Base-by-base conservation (phyloP, 2,329 filamentous ascomycete species). In the Diaporthe eres region DNA sequence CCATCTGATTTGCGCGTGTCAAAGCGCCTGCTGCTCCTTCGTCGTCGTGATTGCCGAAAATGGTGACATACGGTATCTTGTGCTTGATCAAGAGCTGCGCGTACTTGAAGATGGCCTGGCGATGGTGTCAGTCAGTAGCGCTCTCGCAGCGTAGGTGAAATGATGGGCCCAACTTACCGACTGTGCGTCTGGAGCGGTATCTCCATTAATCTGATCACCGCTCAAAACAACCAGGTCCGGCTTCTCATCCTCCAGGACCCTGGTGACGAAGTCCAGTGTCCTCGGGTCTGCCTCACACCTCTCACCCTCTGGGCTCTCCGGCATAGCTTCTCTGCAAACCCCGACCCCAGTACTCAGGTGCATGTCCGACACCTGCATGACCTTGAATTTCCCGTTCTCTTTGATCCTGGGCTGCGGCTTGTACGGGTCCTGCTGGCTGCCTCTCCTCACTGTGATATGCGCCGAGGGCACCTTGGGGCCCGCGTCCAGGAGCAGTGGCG, bases 11-110 rank as follows among this genome's bases (percentile, higher is more conserved):
- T 6, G 90, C 87, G 74, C 97, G 93, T 22, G 92, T 91, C 78
- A 98, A 89, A 47, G 72, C 70, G 22, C 74, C 74, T 10, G 76
- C 76, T 47, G 76, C 76, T 22, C 93, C 93, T 87, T 98, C 96
- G 81, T 98, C 96, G 81, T 99, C 97, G 84, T 99, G 97, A 83
- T 99, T 99, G 74, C 97, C 97, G 81, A 98, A 98, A 76, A 99
- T 98, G 77, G 93, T 93, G 22, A 95, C 88, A 81, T 97, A 98
- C 0, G 97, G 97, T 51, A 98, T 95, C 80, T 95, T 95, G 83
- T 94, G 94, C 83, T 95, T 92, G 77, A 95, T 94, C 70, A 99
- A 91, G 17, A 97, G 88, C 65, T 94, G 92, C 8, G 95, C 94
- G 80, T 96, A 95, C 85, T 99, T 99, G 88, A 97, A 98, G 76